phyloP scores from a whole-genome alignment of 352 stramenopile genomes.

The Lagenidium giganteum region DNA sequence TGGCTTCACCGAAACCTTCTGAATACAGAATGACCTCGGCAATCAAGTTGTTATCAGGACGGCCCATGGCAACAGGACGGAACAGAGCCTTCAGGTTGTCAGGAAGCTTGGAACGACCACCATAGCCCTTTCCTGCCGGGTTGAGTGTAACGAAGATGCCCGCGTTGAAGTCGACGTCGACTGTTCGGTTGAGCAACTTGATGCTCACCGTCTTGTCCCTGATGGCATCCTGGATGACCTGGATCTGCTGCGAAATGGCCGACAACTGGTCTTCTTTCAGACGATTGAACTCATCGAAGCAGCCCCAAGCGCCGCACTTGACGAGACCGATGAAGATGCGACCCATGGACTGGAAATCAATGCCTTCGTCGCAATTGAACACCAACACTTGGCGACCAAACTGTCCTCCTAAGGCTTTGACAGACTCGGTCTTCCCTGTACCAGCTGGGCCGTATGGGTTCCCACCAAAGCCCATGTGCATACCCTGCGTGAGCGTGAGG shows the following conservation, averaged over 20 bases:
- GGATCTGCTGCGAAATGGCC: slow-evolving; percentile 93
- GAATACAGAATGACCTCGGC: slow-evolving; percentile 91
- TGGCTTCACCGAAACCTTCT: slow-evolving; percentile 88
- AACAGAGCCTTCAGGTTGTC: slow-evolving; percentile 96
- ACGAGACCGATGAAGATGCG: slow-evolving; percentile 94
- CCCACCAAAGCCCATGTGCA: slow-evolving; percentile 91
- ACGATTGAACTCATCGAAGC: slow-evolving; percentile 96
- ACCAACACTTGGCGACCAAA: slow-evolving; percentile 91
- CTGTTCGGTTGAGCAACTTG: slow-evolving; percentile 71
- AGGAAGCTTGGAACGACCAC: slow-evolving; percentile 88
- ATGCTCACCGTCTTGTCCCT: slow-evolving; percentile 76
- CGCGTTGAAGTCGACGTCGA: slow-evolving; percentile 91
- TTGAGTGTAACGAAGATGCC: slow-evolving; percentile 97
- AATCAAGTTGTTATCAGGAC: slow-evolving; percentile 93
- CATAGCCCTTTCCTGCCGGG: slow-evolving; percentile 92
- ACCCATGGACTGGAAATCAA: slow-evolving; percentile 94
- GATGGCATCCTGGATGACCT: slow-evolving; percentile 93
- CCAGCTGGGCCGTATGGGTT: slow-evolving; percentile 93
- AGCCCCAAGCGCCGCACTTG: slow-evolving; percentile 94
- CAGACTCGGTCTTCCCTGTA: slow-evolving; percentile 94
- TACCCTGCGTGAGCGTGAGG: slow-evolving; percentile 91
- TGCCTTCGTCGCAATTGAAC: slow-evolving; percentile 94
- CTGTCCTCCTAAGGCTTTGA: slow-evolving; percentile 90
- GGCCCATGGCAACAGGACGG: slow-evolving; percentile 90
- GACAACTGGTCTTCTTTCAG: slow-evolving; percentile 93